These are phyloP conservation scores for Coemansia sp. DNA, from an alignment of 192 early-diverging fungal species.

Conservation along the genomic window DNA sequence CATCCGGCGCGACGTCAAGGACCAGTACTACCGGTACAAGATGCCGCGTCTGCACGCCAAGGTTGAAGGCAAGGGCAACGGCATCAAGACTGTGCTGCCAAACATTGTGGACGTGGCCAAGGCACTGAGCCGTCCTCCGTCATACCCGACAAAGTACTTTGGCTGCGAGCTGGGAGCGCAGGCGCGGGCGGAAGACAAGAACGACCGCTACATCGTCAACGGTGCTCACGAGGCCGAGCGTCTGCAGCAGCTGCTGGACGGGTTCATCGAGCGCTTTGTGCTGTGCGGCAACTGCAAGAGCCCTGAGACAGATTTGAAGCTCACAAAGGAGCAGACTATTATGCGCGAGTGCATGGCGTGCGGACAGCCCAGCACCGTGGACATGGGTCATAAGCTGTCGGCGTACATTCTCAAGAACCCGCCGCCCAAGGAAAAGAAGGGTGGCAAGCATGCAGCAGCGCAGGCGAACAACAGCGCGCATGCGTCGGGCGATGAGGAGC, in stretches of 20 bases:
- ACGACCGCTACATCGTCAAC: slow-evolving; percentile 92
- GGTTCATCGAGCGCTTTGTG: slow-evolving; percentile 94
- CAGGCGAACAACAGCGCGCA: slow-evolving; percentile 44
- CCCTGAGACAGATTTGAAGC: slow-evolving; percentile 83
- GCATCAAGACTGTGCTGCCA: slow-evolving; percentile 97
- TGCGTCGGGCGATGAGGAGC: slow-evolving; percentile 61
- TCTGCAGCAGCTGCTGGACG: slow-evolving; percentile 81
- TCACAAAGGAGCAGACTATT: slow-evolving; percentile 60
- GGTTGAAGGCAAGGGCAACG: slow-evolving; percentile 98
- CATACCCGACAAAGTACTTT: slow-evolving; percentile 91
- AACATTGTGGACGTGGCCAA: slow-evolving; percentile 96
- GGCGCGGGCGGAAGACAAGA: slow-evolving; percentile 84
- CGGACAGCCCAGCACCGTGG: slow-evolving; percentile 76
- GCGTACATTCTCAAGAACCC: slow-evolving; percentile 93
- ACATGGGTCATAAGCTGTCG: slow-evolving; percentile 86
- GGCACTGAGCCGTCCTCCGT: slow-evolving; percentile 81
- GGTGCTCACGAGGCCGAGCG: slow-evolving; percentile 87
- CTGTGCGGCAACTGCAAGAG: slow-evolving; percentile 89
- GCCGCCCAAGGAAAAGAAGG: slow-evolving; percentile 61
- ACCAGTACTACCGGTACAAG: slow-evolving; percentile 98
- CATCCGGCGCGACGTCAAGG: slow-evolving; percentile 85
- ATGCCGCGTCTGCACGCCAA: slow-evolving; percentile 89
- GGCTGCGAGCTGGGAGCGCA: slow-evolving; percentile 95
- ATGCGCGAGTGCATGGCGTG: slow-evolving; percentile 88
- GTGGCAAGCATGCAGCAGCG: slow-evolving; percentile 56